phyloP scores from a whole-genome alignment of 495 filamentous ascomycete species.

The Pyrenula aspistea region DNA sequence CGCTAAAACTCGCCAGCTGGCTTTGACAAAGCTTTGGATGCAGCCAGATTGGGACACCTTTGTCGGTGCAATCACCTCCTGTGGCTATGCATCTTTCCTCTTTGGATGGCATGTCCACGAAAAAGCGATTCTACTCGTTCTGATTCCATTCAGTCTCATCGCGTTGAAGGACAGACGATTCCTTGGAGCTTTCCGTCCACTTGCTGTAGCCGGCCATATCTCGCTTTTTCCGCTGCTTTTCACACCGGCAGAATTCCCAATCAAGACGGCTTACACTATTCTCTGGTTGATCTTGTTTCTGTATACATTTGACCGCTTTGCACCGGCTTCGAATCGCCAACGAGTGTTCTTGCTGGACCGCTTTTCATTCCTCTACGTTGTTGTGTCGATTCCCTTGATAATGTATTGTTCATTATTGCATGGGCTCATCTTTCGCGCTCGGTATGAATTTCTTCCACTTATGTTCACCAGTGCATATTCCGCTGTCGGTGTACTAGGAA shows the following conservation, averaged over 20 bases:
- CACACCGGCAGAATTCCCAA: constrained; percentile 79
- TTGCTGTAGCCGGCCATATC: constrained; percentile 88
- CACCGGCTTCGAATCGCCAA: constrained; percentile 62
- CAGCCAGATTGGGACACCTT: constrained; percentile 78
- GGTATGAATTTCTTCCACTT: constrained; percentile 80
- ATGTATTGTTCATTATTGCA: constrained; percentile 80
- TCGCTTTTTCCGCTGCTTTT: constrained; percentile 91
- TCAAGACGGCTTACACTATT: constrained; percentile 90
- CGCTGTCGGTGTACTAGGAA: constrained; percentile 87
- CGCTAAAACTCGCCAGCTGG: no score
- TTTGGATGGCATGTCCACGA: constrained; percentile 99
- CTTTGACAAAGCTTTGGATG: constrained; percentile 70
- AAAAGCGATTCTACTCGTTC: constrained; percentile 87
- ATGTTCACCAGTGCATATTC: constrained; percentile 98
- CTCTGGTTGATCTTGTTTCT: constrained; percentile 83
- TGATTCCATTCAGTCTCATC: constrained; percentile 90
- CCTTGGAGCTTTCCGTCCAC: constrained; percentile 79
- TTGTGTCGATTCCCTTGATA: constrained; percentile 77
- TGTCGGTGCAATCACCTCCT: constrained; percentile 82
- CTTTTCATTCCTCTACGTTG: constrained; percentile 79
- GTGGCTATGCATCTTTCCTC: constrained; percentile 90
- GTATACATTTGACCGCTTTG: constrained; percentile 71
- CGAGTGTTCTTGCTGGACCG: constrained; percentile 83
- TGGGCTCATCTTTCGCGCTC: constrained; percentile 66
- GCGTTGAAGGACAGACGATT: constrained; percentile 86